phyloP scores from a whole-genome alignment of 495 filamentous ascomycete species.

The Tuber aestivum region DNA sequence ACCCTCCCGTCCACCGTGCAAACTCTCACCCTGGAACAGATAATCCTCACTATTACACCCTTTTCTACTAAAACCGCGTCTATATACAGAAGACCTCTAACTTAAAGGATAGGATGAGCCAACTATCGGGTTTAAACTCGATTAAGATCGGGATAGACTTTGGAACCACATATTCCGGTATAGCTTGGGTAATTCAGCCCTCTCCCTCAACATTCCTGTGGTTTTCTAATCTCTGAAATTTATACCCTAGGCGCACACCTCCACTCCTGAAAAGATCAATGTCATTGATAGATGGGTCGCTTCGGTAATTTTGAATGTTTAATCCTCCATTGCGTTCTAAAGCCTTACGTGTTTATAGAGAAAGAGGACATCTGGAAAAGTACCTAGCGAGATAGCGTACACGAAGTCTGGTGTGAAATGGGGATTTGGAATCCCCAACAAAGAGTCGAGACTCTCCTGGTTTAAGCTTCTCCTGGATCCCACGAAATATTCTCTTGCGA shows the following conservation, averaged over 20 bases:
- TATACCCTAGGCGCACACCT: constrained; percentile 32
- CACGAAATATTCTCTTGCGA: constrained; percentile 22
- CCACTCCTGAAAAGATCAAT: constrained; percentile 39
- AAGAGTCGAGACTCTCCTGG: constrained; percentile 39
- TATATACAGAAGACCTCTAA: neutral
- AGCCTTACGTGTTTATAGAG: constrained; percentile 29
- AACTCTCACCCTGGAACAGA: neutral
- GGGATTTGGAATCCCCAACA: constrained; percentile 46
- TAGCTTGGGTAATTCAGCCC: constrained; percentile 32
- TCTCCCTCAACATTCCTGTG: neutral
- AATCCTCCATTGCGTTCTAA: constrained; percentile 45
- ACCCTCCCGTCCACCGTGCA: neutral
- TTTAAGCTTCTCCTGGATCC: constrained; percentile 47
- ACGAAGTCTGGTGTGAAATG: constrained; percentile 40
- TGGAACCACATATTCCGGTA: constrained; percentile 47
- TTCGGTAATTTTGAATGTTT: constrained; percentile 14
- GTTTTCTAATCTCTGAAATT: constrained; percentile 32
- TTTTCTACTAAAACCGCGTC: neutral
- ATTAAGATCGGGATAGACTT: constrained; percentile 49
- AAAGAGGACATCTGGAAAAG: constrained; percentile 47
- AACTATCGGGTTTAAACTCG: constrained; percentile 10
- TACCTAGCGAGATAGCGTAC: constrained; percentile 50
- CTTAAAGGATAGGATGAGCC: neutral
- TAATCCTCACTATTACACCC: neutral
- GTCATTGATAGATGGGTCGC: constrained; percentile 36